Evolutionary conservation across 1,139 yeast species (phyloP).

Genomic region (Candida gigantensis): DNA sequence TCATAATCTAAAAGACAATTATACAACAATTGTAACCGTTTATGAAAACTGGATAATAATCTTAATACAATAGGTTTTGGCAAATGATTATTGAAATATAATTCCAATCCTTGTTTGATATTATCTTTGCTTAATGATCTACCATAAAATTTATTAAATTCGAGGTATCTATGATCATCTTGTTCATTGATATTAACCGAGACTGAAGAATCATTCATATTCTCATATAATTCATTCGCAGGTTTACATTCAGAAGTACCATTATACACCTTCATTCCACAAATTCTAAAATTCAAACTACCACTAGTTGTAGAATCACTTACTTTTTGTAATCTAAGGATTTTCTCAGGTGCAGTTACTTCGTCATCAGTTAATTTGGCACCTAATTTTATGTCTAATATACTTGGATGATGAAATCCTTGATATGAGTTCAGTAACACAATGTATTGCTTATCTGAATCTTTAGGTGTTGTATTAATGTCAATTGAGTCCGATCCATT

Average conservation of each 20-base stretch:
- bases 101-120: constrained; percentile 48
- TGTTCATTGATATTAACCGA: constrained; percentile 16
- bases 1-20: constrained; percentile 64
- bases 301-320: constrained; percentile 80
- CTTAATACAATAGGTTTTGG: constrained; percentile 18
- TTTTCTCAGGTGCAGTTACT: constrained; percentile 58
- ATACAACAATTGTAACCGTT: constrained; percentile 63
- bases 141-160: constrained; percentile 72
- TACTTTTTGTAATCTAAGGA: constrained; percentile 59
- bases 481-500: constrained; percentile 4
- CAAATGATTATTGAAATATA: constrained; percentile 31
- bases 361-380: constrained; percentile 63
- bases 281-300: constrained; percentile 67
- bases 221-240: constrained; percentile 15
- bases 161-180: constrained; percentile 39
- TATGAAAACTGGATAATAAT: constrained; percentile 43
- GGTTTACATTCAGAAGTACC: constrained; percentile 9
- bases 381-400: constrained; percentile 85
- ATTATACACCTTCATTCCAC: constrained; percentile 77
- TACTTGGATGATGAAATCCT: constrained; percentile 66
- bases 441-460: constrained; percentile 32
- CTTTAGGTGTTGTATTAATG: constrained; percentile 8
- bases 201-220: constrained; percentile 19
- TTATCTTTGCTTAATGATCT: constrained; percentile 50
- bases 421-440: constrained; percentile 73